Evolutionary conservation across 2,329 filamentous ascomycete genomes (phyloP), one percentile per base, ranked within the genome.

Genomic region (Colletotrichum musae): DNA sequence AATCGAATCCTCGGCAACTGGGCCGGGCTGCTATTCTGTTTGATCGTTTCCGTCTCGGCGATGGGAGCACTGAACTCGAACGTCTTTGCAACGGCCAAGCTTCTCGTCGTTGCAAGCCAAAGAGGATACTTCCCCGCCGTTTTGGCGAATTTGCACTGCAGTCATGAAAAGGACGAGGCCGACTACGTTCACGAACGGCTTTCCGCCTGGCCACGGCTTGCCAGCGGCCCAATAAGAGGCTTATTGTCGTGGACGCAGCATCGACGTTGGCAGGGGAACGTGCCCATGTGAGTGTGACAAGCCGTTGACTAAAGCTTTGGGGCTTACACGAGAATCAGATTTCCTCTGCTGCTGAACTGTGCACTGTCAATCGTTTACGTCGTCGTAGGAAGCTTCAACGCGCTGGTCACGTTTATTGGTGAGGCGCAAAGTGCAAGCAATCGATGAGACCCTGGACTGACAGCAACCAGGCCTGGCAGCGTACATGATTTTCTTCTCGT

Each of bases 61-160:
- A 78, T 80, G 60, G 82, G 82, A 2, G 80, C 80, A 12, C 77
- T 84, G 24, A 82, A 82, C 48, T 80, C 80, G 65, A 84, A 83
- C 65, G 75, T 84, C 56, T 85, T 85, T 74, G 78, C 82, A 16
- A 78, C 80, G 3, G 80, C 81, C 45, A 80, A 80, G 70, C 76
- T 85, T 41, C 80, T 77, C 47, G 79, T 82, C 52, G 80, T 79
- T 57, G 81, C 80, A 32, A 75, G 74, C 47, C 73, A 75, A 60
- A 74, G 76, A 68, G 70, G 73, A 61, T 77, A 75, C 70, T 74
- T 77, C 41, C 74, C 75, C 56, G 68, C 68, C 21, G 59, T 75
- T 39, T 61, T 77, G 59, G 73, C 73, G 58, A 77, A 75, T 71
- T 56, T 75, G 48, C 74, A 76, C 59, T 75, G 75, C 71, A 60